Evolutionary conservation across 208 protist species (phyloP).

Genomic region (Naegleria gruberi): DNA sequence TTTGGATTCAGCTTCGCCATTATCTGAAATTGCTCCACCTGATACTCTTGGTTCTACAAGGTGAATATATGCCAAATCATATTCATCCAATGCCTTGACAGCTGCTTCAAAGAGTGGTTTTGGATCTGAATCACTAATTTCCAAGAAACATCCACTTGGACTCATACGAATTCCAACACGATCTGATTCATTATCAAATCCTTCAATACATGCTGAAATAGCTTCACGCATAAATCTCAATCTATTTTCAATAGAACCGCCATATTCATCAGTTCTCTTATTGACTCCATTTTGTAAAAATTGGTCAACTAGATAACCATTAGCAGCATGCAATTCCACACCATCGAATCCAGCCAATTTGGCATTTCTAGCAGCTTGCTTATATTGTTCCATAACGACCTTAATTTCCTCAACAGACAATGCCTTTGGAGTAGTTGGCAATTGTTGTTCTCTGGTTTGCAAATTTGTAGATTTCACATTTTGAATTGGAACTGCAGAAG

Average conservation of each 20-base stretch:
- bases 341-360: conserved; percentile 79
- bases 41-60: background rate
- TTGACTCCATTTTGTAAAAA: conserved; percentile 78
- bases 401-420: conserved; percentile 60
- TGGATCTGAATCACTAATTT: conserved; percentile 49
- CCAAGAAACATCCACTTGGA: conserved; percentile 58
- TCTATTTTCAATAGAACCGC: conserved; percentile 63
- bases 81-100: background rate
- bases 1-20: background rate
- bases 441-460: background rate
- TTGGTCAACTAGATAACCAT: conserved; percentile 84
- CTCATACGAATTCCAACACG: background rate
- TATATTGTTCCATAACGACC: conserved; percentile 49
- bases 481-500: background rate
- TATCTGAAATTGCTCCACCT: background rate
- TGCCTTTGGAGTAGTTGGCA: conserved; percentile 32
- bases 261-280: conserved; percentile 67
- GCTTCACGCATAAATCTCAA: conserved; percentile 69
- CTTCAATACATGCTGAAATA: conserved; percentile 27
- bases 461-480: background rate
- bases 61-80: background rate
- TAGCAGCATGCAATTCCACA: conserved; percentile 79
- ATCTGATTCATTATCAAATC: background rate
- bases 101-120: conserved; percentile 24
- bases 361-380: conserved; percentile 53